Conservation (phyloP, 768 basidiomycete species). For the Termitomyces sp. region DNA sequence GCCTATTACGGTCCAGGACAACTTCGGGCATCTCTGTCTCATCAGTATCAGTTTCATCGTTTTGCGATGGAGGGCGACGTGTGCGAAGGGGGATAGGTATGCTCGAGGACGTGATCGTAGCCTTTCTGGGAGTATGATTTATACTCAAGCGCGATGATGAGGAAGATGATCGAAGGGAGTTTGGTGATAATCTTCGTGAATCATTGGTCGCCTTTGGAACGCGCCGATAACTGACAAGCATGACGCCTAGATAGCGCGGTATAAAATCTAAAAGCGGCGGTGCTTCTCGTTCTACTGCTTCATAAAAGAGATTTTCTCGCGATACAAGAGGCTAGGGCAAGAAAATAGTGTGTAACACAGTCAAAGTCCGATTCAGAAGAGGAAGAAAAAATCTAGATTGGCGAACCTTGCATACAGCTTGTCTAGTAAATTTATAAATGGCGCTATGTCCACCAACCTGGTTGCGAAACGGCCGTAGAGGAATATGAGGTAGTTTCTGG, state of each 20-base stretch:
- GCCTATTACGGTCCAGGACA: slow-evolving; percentile 83
- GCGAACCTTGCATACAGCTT: slow-evolving; percentile 96
- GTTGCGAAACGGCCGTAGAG: slow-evolving; percentile 91
- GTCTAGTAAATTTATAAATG: slow-evolving; percentile 96
- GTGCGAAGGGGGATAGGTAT: slow-evolving; percentile 14
- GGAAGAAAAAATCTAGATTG: slow-evolving; percentile 8
- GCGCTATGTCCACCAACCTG: slow-evolving; percentile 97
- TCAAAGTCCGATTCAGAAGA: slow-evolving; percentile 16
- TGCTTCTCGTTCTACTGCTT: slow-evolving; percentile 90
- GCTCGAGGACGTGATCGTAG: slow-evolving; percentile 12
- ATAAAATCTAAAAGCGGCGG: slow-evolving; percentile 92
- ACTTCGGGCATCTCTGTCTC: slow-evolving; percentile 94
- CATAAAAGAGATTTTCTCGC: slow-evolving; percentile 96
- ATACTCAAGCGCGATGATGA: slow-evolving; percentile 21
- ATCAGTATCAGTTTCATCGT: slow-evolving; percentile 43
- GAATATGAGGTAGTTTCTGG: slow-evolving; percentile 78
- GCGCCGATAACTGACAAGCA: slow-evolving; percentile 94
- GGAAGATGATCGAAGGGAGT: slow-evolving; percentile 14
- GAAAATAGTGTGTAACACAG: slow-evolving; percentile 13
- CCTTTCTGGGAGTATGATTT: slow-evolving; percentile 20
- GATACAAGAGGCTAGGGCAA: slow-evolving; percentile 82
- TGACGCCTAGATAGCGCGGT: slow-evolving; percentile 97
- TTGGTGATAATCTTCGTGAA: slow-evolving; percentile 14
- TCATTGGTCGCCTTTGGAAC: slow-evolving; percentile 43
- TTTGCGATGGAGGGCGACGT: slow-evolving; percentile 16